Evolutionary conservation across 192 early-diverging fungal species (phyloP).

Genomic region (Coemansia sp.): DNA sequence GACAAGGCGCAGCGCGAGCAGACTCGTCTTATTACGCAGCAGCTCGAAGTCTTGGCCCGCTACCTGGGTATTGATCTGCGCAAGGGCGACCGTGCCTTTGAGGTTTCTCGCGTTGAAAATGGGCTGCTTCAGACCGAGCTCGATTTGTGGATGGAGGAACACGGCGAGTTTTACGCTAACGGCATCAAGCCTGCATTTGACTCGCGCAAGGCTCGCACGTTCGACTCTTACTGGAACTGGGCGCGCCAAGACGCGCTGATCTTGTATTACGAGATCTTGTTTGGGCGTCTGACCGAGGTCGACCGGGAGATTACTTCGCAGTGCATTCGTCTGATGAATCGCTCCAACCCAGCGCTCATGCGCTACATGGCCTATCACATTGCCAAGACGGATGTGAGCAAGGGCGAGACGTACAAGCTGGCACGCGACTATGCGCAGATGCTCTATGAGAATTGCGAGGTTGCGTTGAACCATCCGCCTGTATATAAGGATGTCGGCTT

Average conservation of each 20-base stretch:
- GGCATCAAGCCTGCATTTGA: conserved; percentile 88
- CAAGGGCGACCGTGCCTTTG: conserved; percentile 76
- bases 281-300: conserved; percentile 79
- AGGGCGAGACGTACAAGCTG: conserved; percentile 80
- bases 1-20: conserved; percentile 79
- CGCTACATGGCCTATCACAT: conserved; percentile 87
- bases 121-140: conserved; percentile 75
- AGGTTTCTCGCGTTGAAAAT: conserved; percentile 65
- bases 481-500: conserved; percentile 90
- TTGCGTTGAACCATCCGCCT: conserved; percentile 72
- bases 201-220: conserved; percentile 80
- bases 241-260: conserved; percentile 77
- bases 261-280: conserved; percentile 92
- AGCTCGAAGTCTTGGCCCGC: conserved; percentile 83
- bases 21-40: conserved; percentile 73
- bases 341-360: conserved; percentile 74
- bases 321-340: conserved; percentile 90
- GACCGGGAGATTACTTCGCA: conserved; percentile 92
- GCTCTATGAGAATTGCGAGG: conserved; percentile 87
- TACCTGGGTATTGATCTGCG: conserved; percentile 83
- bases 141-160: conserved; percentile 88
- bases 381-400: conserved; percentile 69
- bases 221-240: conserved; percentile 99
- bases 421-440: conserved; percentile 78
- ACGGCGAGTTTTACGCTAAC: conserved; percentile 85